Conservation (phyloP, 2,329 filamentous ascomycete genomes). For the Phaeosphaeriaceae sp. region DNA sequence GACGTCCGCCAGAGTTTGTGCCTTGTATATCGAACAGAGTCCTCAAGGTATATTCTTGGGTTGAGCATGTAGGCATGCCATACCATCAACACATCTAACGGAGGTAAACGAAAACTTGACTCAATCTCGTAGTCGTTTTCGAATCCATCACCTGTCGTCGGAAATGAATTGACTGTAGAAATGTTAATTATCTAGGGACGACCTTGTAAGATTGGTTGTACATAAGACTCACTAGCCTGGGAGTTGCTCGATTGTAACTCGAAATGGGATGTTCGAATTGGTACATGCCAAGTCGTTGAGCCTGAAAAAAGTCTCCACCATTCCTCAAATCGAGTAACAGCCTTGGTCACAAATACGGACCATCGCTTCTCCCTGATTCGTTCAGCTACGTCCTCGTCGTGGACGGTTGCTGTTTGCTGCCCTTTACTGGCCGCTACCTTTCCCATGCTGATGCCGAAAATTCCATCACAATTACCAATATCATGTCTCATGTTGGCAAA, state of each 20-base stretch:
- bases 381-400: conserved; percentile 46
- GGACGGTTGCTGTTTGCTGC: neutral
- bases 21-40: conserved; percentile 67
- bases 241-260: conserved; percentile 1
- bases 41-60: conserved; percentile 75
- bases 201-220: neutral
- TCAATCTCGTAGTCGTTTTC: conserved; percentile 2
- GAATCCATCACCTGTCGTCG: conserved; percentile 5
- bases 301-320: conserved; percentile 62
- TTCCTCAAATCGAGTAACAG: conserved; percentile 69
- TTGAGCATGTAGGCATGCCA: conserved; percentile 83
- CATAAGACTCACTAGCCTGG: neutral
- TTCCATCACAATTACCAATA: conserved; percentile 68
- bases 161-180: conserved; percentile 7
- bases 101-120: conserved; percentile 14
- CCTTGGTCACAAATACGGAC: conserved; percentile 71
- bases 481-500: conserved; percentile 72
- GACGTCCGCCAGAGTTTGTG: conserved; percentile 65
- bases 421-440: neutral
- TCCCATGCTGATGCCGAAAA: conserved; percentile 64
- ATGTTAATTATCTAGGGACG: neutral
- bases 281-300: conserved; percentile 12
- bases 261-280: conserved; percentile 40
- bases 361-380: conserved; percentile 74
- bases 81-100: conserved; percentile 74